A percentile compares a stretch with the other conserved stretches of the same genome.
Conservation (phyloP, 306 rosid genomes). For the Urtica urens region DNA sequence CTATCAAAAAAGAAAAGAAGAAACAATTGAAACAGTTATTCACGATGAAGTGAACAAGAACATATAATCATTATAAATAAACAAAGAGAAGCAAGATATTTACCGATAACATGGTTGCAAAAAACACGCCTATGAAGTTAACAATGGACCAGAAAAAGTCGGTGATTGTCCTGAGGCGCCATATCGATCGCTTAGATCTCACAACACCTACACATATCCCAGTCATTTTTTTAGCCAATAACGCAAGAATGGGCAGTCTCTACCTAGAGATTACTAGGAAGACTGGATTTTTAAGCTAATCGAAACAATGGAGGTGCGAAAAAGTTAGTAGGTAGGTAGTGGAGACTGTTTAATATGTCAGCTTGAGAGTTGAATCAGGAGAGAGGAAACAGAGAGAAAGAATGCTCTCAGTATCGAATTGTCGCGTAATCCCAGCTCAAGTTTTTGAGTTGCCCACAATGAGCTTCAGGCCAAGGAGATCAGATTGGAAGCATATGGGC, state of each 20-base stretch:
- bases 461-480: too few species aligned
- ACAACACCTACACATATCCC: conserved; percentile 49
- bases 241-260: too few species aligned
- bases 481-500: too few species aligned
- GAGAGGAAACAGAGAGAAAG: too few species aligned
- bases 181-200: conserved; percentile 67
- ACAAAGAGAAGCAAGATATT: conserved; percentile 5
- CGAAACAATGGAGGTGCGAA: neutral
- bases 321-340: neutral
- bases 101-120: conserved; percentile 91
- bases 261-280: neutral
- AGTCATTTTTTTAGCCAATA: conserved; percentile 7
- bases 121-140: conserved; percentile 62
- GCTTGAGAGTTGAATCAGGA: too few species aligned
- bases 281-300: neutral
- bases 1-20: conserved; percentile 24
- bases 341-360: too few species aligned
- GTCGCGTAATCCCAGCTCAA: too few species aligned
- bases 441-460: too few species aligned
- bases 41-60: too few species aligned
- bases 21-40: conserved; percentile 6
- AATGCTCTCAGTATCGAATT: too few species aligned
- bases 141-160: conserved; percentile 84
- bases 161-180: conserved; percentile 67
- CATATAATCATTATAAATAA: neutral